Evolutionary conservation across 257 asterid species (phyloP).

Genomic region (Cruciata laevipes): DNA sequence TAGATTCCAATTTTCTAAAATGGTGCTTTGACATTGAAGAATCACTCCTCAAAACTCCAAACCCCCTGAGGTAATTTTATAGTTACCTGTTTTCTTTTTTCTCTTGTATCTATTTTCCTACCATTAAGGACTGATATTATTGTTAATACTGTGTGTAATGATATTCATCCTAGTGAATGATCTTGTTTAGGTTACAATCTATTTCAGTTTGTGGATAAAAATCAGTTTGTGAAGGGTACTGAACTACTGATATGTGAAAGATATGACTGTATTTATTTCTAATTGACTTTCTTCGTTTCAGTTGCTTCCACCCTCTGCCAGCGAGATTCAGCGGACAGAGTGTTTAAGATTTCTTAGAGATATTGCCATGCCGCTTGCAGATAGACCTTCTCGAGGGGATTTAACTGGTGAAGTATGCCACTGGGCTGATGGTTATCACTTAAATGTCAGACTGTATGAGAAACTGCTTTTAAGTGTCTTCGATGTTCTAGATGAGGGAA

Average conservation of each 20-base stretch:
- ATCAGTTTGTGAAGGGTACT: too few relatives aligned
- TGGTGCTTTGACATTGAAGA: not conserved
- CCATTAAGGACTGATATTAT: not conserved
- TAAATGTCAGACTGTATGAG: conserved; percentile 88
- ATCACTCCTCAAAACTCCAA: too few relatives aligned
- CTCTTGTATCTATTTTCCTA: not conserved
- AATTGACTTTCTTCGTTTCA: conserved; percentile 26
- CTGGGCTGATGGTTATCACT: conserved; percentile 98
- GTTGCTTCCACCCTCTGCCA: conserved; percentile 83
- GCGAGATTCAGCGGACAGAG: conserved; percentile 85
- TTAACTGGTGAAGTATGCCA: conserved; percentile 98
- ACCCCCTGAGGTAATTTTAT: not conserved
- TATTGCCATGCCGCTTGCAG: conserved; percentile 75
- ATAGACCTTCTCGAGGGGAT: conserved; percentile 98
- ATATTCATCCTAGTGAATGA: not conserved
- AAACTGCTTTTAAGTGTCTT: conserved; percentile 83
- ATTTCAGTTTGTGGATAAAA: not conserved
- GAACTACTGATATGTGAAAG: not conserved
- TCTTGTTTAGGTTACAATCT: not conserved
- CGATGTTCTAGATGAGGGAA: conserved; percentile 97
- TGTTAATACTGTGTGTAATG: not conserved
- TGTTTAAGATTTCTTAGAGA: conserved; percentile 84
- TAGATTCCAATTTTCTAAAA: not conserved
- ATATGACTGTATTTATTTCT: conserved; percentile 11
- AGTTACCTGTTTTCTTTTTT: not conserved